Base-by-base conservation (phyloP, 306 rosid genomes). In the Vachellia pachyceras region DNA sequence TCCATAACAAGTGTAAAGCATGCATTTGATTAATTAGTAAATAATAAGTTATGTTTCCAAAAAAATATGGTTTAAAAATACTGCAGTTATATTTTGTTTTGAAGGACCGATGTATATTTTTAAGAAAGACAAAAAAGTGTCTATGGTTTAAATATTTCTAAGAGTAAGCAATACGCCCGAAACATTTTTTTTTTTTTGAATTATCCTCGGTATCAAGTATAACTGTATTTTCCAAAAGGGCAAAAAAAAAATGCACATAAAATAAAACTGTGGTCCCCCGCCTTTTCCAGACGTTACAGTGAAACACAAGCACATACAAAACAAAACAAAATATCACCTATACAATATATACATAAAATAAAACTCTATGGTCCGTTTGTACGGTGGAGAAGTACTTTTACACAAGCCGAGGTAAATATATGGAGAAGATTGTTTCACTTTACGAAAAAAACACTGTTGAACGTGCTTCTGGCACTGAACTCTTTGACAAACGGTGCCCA, bases 181-280 rank as follows among this genome's bases (percentile, higher is more conserved):
- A 10, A 58, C 15, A 8, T 23, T 58, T 22, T 3, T 49, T 57
- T n/a, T n/a, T n/a, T 23, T 3, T 49, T 57, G 3, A 57, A 57
- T 11, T 22, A 57, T n/a, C 13, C 5, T 57, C 20, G 20, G 64
- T 78, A 83, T 79, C 61, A 50, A 54, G 5, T 54, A 54, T 54
- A 20, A 55, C 12, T n/a, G 13, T 8, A 33, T 55, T 20, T 49
- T 17, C 55, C 63, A 55, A 55, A n/a, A 55, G 20, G 5, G 20
- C 1, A 0, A 20, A 55, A 55, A 9, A 20, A 3, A 20, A n/a
- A 55, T 2, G 8, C 0, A 55, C 33, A n/a, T 84, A 78, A 60
- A 83, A n/a, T 84, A 78, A 60, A 83, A 54, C 72, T 73, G 85
- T 85, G 92, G 87, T 77, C 89, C 91, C 91, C 83, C 3, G 14